Evolutionary conservation across 768 basidiomycete genomes (phyloP).

Genomic region (Pisolithus microcarpus): DNA sequence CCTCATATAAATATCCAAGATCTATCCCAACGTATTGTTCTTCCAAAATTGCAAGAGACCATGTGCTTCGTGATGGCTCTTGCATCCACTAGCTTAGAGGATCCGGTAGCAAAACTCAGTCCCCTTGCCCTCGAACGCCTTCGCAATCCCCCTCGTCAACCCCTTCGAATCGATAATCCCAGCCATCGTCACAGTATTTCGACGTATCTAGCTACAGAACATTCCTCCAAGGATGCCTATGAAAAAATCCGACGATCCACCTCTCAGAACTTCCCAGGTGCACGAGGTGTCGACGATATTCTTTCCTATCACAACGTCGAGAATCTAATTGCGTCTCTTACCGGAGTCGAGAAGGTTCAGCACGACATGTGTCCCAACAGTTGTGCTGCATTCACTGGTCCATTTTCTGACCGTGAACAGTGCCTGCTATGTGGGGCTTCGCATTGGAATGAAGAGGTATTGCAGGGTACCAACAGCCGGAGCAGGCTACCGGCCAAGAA

Average conservation of each 20-base stretch:
- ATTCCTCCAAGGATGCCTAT: slow-evolving; percentile 6
- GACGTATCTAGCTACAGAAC: slow-evolving; percentile 4
- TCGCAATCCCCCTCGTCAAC: slow-evolving; percentile 1
- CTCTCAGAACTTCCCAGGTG: background rate
- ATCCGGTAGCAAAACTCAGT: background rate
- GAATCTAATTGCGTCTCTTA: slow-evolving; percentile 1
- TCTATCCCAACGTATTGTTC: background rate
- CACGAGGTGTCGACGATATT: slow-evolving; percentile 5
- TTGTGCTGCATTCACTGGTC: slow-evolving; percentile 21
- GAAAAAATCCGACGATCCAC: background rate
- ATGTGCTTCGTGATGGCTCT: background rate
- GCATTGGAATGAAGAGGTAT: too few species aligned
- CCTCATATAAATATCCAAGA: background rate
- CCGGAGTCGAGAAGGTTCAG: slow-evolving; percentile 1
- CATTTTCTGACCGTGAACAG: slow-evolving; percentile 1
- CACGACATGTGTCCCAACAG: slow-evolving; percentile 13
- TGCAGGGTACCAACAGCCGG: background rate
- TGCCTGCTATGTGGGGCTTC: slow-evolving; percentile 5
- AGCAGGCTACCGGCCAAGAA: slow-evolving; percentile 4
- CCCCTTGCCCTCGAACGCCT: background rate
- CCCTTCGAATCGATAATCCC: background rate
- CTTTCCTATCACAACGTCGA: slow-evolving; percentile 4
- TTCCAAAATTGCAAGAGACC: background rate
- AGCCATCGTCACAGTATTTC: background rate
- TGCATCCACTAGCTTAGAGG: background rate